Evolutionary conservation across 148 eudicot genomes (phyloP), one percentile per base, ranked within the genome.

Genomic region (Pharnaceum exiguum): DNA sequence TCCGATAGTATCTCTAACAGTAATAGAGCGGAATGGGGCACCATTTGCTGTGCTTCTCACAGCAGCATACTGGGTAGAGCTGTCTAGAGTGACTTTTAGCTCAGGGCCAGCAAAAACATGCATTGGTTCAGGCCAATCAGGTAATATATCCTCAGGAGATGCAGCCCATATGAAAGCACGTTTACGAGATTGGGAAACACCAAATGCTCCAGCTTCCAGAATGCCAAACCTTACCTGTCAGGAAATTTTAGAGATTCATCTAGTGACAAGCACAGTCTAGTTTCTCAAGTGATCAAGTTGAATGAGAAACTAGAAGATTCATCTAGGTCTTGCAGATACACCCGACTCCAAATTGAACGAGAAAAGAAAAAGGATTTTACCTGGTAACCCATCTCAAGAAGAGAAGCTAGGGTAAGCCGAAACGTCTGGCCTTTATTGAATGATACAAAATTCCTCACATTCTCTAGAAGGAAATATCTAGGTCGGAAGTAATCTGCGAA

Each of bases 161-260:
- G 96, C 95, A 30, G 99, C 99, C 99, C 99, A 93, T 53, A 93
- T 93, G 54, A 93, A 93, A 39, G 96, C 99, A 60, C 99, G 87
- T 59, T 93, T 93, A 39, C 99, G 74, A 37, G 99, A 81, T 60
- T 93, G 99, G 31, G 99, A 82, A 68, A 93, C 87, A 60, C 99
- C 99, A 75, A 57, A 93, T 15, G 96, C 88, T 53, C 99, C 99
- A 59, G 99, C 99, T 59, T 93, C 99, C 17, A 93, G 82, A 63
- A 93, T 89, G 22, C 99, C 99, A 81, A 85, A 93, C 60, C 99
- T 79, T 59, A 93, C 99, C 99, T 88, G 63, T 32, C 50, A 51
- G 22, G 27, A 23, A 1, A 36, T 18, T 25, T 16, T 21, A 24
- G n/a, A n/a, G n/a, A n/a, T 25, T 5, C 29, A 24, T 36, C 2